Conservation (phyloP, 805 yeast genomes). For the Teunomyces kruisii region DNA sequence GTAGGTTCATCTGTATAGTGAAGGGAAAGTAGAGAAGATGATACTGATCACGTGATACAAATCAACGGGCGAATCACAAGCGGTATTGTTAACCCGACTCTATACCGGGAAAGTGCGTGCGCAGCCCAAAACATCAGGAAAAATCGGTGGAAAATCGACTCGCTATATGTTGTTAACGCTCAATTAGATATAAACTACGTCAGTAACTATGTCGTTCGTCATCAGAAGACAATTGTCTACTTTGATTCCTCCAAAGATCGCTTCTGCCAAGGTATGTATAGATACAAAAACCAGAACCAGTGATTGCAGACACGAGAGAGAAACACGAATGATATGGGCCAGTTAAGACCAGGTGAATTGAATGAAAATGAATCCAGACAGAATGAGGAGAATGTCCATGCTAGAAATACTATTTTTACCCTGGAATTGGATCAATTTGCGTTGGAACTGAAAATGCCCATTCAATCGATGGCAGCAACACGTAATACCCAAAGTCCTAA, state of each 20-base stretch:
- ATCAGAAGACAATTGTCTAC: slow-evolving; percentile 92
- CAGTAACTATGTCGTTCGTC: slow-evolving; percentile 67
- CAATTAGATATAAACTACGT: slow-evolving; percentile 6
- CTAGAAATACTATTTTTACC: too few species aligned
- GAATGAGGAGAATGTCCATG: too few species aligned
- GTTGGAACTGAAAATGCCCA: too few species aligned
- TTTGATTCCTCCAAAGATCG: slow-evolving; percentile 97
- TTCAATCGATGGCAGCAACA: too few species aligned
- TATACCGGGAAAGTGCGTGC: slow-evolving; percentile 1
- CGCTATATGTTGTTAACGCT: slow-evolving; percentile 1
- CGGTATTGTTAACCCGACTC: neutral
- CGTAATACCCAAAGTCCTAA: too few species aligned
- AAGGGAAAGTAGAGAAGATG: too few species aligned
- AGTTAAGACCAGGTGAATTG: too few species aligned
- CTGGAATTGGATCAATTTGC: too few species aligned
- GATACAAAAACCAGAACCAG: neutral
- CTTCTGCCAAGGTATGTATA: slow-evolving; percentile 74
- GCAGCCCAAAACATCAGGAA: neutral
- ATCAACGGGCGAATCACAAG: slow-evolving; percentile 5
- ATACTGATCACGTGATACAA: neutral
- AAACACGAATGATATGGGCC: too few species aligned
- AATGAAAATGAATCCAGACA: too few species aligned
- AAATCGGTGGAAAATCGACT: slow-evolving; percentile 3
- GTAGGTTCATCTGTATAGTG: neutral
- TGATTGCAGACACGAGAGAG: neutral